Percentiles rank a stretch among this genome's conserved stretches.
phyloP scores from a whole-genome alignment of 441 rosid genomes.

The Adansonia rubrostipa region DNA sequence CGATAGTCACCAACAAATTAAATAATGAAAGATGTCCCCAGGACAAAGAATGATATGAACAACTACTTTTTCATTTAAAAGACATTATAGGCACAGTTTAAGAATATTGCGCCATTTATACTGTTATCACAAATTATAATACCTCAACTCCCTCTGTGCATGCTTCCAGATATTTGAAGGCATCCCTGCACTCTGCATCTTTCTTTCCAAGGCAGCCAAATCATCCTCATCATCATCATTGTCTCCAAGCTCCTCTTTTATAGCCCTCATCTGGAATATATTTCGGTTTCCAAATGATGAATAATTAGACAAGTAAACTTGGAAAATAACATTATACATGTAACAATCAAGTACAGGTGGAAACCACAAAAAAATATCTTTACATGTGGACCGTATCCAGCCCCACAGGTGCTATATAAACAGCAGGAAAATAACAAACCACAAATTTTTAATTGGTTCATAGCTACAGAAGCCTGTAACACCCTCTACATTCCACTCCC shows the following conservation, averaged over 20 bases:
- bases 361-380: slow-evolving; percentile 11
- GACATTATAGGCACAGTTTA: background rate
- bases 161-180: slow-evolving; percentile 96
- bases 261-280: slow-evolving; percentile 87
- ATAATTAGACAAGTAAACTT: slow-evolving; percentile 21
- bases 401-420: slow-evolving; percentile 1
- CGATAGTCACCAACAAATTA: background rate
- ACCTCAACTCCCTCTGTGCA: slow-evolving; percentile 97
- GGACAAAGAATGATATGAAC: background rate
- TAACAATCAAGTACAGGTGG: background rate
- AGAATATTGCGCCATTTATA: slow-evolving; percentile 5
- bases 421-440: slow-evolving; percentile 6
- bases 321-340: slow-evolving; percentile 8
- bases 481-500: background rate
- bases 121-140: slow-evolving; percentile 29
- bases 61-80: background rate
- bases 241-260: slow-evolving; percentile 99
- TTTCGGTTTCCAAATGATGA: slow-evolving; percentile 28
- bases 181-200: slow-evolving; percentile 96
- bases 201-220: slow-evolving; percentile 88
- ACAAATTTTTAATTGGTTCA: background rate
- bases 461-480: background rate
- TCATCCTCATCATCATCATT: slow-evolving; percentile 99
- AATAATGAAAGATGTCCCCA: background rate
- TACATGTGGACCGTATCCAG: slow-evolving; percentile 4